A percentile compares a stretch with the other conserved stretches of the same genome.
These are phyloP conservation scores for Xylaria castorea DNA, from an alignment of 495 filamentous ascomycete species.

Conservation along the genomic window DNA sequence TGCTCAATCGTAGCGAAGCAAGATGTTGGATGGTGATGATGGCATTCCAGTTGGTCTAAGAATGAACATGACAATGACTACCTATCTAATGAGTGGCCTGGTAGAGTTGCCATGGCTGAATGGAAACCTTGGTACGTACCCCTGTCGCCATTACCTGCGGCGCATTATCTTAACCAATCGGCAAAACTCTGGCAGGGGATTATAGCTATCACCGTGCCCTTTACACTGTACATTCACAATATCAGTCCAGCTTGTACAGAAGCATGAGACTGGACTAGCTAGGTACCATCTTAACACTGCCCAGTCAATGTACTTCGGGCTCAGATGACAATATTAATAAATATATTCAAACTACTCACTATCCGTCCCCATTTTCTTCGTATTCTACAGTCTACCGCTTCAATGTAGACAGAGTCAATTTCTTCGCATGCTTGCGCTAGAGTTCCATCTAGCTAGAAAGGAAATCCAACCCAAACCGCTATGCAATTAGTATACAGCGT, in stretches of 20 bases:
- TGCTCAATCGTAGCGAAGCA: not conserved
- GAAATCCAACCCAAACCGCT: conserved; percentile 20
- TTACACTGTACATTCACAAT: not conserved
- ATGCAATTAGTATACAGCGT: conserved; percentile 24
- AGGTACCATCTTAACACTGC: not conserved
- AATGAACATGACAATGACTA: conserved; percentile 9
- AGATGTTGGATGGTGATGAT: not conserved
- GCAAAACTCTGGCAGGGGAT: not conserved
- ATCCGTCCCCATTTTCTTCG: not conserved
- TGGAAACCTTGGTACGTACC: conserved; percentile 2
- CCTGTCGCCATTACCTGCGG: not conserved
- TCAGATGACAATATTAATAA: not conserved
- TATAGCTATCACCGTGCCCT: not conserved
- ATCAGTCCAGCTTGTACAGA: not conserved
- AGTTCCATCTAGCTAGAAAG: conserved; percentile 3
- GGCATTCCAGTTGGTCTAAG: not conserved
- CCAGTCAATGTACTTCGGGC: not conserved
- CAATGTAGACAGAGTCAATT: conserved; percentile 1
- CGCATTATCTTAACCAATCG: conserved; percentile 9
- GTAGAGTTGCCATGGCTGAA: not conserved
- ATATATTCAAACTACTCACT: conserved; percentile 12
- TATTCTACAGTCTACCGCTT: conserved; percentile 16
- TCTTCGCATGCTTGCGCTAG: not conserved
- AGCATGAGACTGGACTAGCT: not conserved
- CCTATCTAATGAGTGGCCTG: not conserved